Evolutionary conservation across 2,329 filamentous ascomycete species (phyloP), one percentile per base, ranked within the genome.

Genomic region (Coleophoma eucalyptorum): DNA sequence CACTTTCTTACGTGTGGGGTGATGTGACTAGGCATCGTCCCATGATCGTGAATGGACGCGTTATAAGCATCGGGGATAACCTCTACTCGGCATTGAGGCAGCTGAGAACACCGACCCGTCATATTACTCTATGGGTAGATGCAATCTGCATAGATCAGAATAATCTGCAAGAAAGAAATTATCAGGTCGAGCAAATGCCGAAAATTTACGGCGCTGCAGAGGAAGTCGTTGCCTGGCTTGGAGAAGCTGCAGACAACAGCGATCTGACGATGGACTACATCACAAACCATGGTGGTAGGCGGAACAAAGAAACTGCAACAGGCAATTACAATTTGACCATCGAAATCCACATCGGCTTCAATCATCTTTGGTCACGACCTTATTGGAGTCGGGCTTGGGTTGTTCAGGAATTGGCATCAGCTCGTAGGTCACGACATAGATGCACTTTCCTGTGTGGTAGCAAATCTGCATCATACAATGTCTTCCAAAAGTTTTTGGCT

Each of bases 381-480:
- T 46, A 46, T 32, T 46, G 43, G 43, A 46, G 34, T 34, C 43
- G 43, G 10, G 33, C 31, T 18, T 46, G 43, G 43, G 33, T 46
- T 46, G 18, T 46, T 32, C 43, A 46, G 43, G 43, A 46, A 34
- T 34, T 46, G 34, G 34, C 34, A 37, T 37, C 34, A 37, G 34
- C 34, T 37, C 16, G 16, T 6, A 37, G 34, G 34, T 37, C 34
- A 37, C 34, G 34, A 37, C 34, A 37, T 6, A 37, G 34, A 16
- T 37, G 34, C 16, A 37, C 16, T 6, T 37, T 37, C 34, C 13
- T 12, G 16, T 37, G 34, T 37, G 34, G 34, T 12, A 6, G 16
- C 5, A 37, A 16, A 6, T 37, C 34, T 13, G 34, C 16, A 37
- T 37, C 34, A 37, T 37, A 37, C 16, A 12, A 37, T 16, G 34